Evolutionary conservation across 257 asterid species (phyloP), one percentile per base, ranked within the genome.

Genomic region (Nicotiana attenuata): DNA sequence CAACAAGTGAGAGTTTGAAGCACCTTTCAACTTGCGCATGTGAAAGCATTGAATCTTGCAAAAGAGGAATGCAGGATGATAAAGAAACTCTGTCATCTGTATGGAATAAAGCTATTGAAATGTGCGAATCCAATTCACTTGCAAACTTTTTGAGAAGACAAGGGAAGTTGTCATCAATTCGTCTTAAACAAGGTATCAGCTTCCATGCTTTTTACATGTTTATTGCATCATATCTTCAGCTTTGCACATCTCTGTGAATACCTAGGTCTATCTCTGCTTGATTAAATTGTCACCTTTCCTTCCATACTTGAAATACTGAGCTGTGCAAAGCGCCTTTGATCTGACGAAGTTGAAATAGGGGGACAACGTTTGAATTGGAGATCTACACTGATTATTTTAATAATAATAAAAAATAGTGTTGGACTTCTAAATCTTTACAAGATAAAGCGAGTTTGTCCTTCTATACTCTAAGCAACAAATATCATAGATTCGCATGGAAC

Each of bases 1-100:
- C 97, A 24, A 91, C 94, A 6, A 81, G 93, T 16, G 97, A 92
- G 88, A 93, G 93, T 79, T 84, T 93, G 85, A 94, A 91, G 87
- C 90, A 82, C 83, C 89, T 85, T 35, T 82, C 88, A 59, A 64
- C 86, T 26, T 86, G 90, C 73, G 76, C 89, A 47, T 88, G 91
- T 80, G 90, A 87, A 45, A 85, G 84, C 79, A 84, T 59, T 28
- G 89, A 78, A 16, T 56, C 85, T 38, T 82, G 81, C 78, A 85
- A 90, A 83, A 77, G 14, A 10, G 91, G 87, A 68, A 77, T 61
- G 63, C 88, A 38, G 76, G 88, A 89, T 76, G 86, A 83, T 76
- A 75, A 82, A 75, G 90, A 88, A 81, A 86, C 86, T 77, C 65
- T 94, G 77, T 89, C 89, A 73, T 86, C 91, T 85, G 83, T 93